These are phyloP conservation scores for Perkinsus olseni DNA, from an alignment of 169 alveolate genomes.

Conservation along the genomic window DNA sequence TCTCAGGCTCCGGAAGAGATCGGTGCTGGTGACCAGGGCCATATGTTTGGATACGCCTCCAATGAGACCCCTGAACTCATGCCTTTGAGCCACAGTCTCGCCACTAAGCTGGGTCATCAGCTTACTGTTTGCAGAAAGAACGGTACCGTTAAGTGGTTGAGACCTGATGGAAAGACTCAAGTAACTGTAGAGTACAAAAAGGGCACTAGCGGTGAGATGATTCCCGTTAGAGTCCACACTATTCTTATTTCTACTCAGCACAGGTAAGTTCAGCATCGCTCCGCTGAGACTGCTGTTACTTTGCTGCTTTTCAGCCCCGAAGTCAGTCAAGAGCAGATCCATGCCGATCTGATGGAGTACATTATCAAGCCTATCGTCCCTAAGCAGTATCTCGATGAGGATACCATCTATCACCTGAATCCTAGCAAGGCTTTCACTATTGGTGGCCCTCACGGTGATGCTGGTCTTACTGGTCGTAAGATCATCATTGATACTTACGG, in stretches of 20 bases:
- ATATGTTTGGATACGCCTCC: conserved; percentile 99
- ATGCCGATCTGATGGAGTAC: conserved; percentile 66
- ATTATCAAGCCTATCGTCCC: conserved; percentile 90
- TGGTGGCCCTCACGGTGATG: conserved; percentile 99
- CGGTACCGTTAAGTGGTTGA: conserved; percentile 78
- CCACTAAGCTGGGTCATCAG: conserved; percentile 82
- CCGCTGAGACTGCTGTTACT: neutral
- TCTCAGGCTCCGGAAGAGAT: neutral
- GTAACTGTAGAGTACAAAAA: conserved; percentile 76
- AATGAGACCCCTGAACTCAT: conserved; percentile 92
- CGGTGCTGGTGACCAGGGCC: conserved; percentile 93
- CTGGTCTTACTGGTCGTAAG: conserved; percentile 98
- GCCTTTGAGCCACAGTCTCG: conserved; percentile 95
- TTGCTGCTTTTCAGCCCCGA: conserved; percentile 23
- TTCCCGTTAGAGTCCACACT: conserved; percentile 86
- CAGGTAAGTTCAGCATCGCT: conserved; percentile 38
- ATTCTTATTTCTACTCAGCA: conserved; percentile 86
- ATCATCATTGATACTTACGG: conserved; percentile 98
- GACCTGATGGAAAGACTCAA: conserved; percentile 99
- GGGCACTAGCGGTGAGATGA: conserved; percentile 59
- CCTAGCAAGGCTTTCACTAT: conserved; percentile 93
- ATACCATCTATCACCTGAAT: conserved; percentile 85
- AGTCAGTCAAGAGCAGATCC: conserved; percentile 23
- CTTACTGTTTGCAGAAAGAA: conserved; percentile 84
- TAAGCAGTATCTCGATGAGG: conserved; percentile 76